phyloP scores from a whole-genome alignment of 495 filamentous ascomycete species.

The Aspergillus steynii region DNA sequence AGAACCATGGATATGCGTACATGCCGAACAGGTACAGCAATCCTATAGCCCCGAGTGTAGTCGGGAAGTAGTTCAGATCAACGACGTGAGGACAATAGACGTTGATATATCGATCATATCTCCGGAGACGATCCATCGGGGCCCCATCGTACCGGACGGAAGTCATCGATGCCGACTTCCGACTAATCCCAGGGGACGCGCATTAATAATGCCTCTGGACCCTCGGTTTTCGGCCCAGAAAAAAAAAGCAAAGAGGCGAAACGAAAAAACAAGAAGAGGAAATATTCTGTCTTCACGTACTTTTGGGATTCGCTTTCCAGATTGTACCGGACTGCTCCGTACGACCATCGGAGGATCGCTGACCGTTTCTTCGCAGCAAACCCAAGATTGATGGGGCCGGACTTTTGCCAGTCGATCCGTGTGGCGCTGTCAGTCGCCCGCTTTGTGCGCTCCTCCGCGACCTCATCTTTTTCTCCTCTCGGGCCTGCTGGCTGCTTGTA shows the following conservation, averaged over 20 bases:
- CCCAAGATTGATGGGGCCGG: constrained; percentile 10
- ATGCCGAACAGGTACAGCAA: background rate
- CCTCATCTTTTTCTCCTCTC: constrained; percentile 2
- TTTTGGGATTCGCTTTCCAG: background rate
- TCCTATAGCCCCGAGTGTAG: background rate
- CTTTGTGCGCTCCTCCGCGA: constrained; percentile 5
- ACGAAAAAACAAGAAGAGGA: background rate
- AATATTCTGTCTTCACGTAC: background rate
- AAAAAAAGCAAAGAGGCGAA: background rate
- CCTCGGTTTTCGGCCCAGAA: constrained; percentile 8
- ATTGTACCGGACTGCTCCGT: background rate
- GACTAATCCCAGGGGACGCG: background rate
- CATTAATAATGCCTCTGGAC: constrained; percentile 11
- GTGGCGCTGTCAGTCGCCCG: constrained; percentile 13
- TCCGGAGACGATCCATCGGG: background rate
- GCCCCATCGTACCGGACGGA: constrained; percentile 8
- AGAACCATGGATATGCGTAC: background rate
- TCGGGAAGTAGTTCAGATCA: background rate
- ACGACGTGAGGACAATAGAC: background rate
- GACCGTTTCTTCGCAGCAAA: background rate
- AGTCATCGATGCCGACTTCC: constrained; percentile 9
- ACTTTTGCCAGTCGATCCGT: constrained; percentile 11
- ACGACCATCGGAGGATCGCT: background rate
- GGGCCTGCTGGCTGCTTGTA: background rate
- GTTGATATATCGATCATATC: background rate